Conservation (phyloP, 495 filamentous ascomycete genomes). For the Aspergillus ellipticus region DNA sequence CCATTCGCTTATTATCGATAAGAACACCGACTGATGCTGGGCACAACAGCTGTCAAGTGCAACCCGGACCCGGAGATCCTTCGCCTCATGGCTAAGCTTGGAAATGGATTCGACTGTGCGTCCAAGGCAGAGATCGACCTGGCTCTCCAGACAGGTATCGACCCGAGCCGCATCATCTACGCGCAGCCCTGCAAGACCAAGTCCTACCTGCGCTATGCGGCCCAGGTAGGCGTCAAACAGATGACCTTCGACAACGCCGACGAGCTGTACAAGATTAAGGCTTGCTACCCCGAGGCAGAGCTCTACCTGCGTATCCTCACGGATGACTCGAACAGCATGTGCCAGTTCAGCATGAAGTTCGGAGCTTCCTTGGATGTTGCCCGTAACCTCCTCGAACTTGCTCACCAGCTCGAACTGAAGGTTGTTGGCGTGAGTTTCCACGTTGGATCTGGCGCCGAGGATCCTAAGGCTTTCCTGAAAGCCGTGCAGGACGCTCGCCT, state of each 20-base stretch:
- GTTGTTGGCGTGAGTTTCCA: slow-evolving; percentile 97
- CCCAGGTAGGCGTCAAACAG: slow-evolving; percentile 80
- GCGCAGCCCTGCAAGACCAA: slow-evolving; percentile 99
- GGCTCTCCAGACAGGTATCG: slow-evolving; percentile 77
- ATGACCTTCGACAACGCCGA: slow-evolving; percentile 99
- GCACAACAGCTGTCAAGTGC: slow-evolving; percentile 81
- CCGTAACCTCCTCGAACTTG: slow-evolving; percentile 70
- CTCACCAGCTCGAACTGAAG: slow-evolving; percentile 85
- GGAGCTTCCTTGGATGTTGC: slow-evolving; percentile 84
- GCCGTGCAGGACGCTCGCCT: slow-evolving; percentile 82
- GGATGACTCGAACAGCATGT: slow-evolving; percentile 91
- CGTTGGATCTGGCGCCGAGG: slow-evolving; percentile 91
- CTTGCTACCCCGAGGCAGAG: slow-evolving; percentile 81
- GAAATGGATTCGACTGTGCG: slow-evolving; percentile 96
- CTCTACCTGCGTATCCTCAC: slow-evolving; percentile 91
- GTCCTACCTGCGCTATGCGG: slow-evolving; percentile 89
- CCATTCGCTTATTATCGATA: neutral
- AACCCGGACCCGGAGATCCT: slow-evolving; percentile 91
- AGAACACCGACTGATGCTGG: neutral
- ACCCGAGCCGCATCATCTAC: slow-evolving; percentile 93
- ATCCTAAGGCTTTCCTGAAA: slow-evolving; percentile 81
- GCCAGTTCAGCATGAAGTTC: slow-evolving; percentile 94
- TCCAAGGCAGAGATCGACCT: slow-evolving; percentile 95
- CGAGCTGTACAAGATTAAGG: slow-evolving; percentile 96
- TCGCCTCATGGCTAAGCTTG: slow-evolving; percentile 78